Percentiles rank a stretch among this genome's conserved stretches.
phyloP scores from a whole-genome alignment of 495 filamentous ascomycete genomes.

The Copromyces sp. region DNA sequence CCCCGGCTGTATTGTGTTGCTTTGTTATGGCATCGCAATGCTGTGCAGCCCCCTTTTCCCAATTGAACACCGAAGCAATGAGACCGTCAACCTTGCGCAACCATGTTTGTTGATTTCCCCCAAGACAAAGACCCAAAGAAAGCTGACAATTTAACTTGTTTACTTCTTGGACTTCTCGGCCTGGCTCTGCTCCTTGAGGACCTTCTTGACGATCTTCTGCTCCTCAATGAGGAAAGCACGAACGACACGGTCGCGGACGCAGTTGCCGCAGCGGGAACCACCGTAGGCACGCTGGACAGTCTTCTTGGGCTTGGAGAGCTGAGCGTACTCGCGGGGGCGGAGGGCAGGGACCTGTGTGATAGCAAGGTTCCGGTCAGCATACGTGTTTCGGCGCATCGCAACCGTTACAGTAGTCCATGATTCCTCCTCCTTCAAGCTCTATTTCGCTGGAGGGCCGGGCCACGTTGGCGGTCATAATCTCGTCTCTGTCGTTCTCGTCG shows the following conservation, averaged over 20 bases:
- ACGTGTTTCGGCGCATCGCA: background rate
- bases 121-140: slow-evolving; percentile 13
- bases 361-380: slow-evolving; percentile 5
- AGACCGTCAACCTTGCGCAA: slow-evolving; percentile 27
- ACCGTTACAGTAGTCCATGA: background rate
- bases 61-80: slow-evolving; percentile 43
- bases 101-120: slow-evolving; percentile 14
- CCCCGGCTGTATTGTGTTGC: slow-evolving; percentile 27
- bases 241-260: slow-evolving; percentile 93
- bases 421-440: background rate
- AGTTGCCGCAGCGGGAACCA: slow-evolving; percentile 95
- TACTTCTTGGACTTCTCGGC: slow-evolving; percentile 74
- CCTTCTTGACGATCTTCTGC: slow-evolving; percentile 99
- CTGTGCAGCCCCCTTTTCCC: slow-evolving; percentile 32
- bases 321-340: slow-evolving; percentile 91
- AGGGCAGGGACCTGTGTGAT: slow-evolving; percentile 76
- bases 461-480: background rate
- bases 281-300: slow-evolving; percentile 97
- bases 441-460: background rate
- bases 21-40: slow-evolving; percentile 26
- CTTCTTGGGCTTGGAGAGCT: slow-evolving; percentile 96
- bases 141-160: slow-evolving; percentile 10
- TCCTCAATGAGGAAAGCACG: slow-evolving; percentile 99
- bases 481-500: slow-evolving; percentile 2
- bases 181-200: slow-evolving; percentile 70